These are phyloP conservation scores for Psilocybe tampanensis DNA, from an alignment of 768 basidiomycete genomes.

Conservation along the genomic window DNA sequence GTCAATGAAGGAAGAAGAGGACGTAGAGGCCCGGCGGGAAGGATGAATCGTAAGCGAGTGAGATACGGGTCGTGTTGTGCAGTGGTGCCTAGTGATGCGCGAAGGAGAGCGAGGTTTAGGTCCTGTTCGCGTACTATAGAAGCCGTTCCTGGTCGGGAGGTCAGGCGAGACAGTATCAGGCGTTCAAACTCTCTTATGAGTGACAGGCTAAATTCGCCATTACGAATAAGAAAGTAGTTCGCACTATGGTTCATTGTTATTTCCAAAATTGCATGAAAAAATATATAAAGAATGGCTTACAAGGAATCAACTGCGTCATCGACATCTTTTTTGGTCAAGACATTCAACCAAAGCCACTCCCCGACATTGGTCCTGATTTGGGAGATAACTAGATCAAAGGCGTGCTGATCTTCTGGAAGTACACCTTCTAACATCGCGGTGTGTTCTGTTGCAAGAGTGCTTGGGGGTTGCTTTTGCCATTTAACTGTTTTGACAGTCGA, in stretches of 20 bases:
- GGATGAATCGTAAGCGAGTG: slow-evolving; percentile 68
- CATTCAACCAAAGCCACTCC: slow-evolving; percentile 94
- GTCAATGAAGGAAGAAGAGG: slow-evolving; percentile 79
- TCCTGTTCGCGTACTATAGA: slow-evolving; percentile 92
- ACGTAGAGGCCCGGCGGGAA: slow-evolving; percentile 81
- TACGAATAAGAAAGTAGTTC: slow-evolving; percentile 85
- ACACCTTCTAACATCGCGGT: slow-evolving; percentile 65
- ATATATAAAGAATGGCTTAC: slow-evolving; percentile 46
- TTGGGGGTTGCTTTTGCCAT: slow-evolving; percentile 79
- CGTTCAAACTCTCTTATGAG: slow-evolving; percentile 87
- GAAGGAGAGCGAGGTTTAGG: slow-evolving; percentile 81
- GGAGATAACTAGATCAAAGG: slow-evolving; percentile 73
- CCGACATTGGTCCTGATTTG: slow-evolving; percentile 81
- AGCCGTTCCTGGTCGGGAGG: slow-evolving; percentile 59
- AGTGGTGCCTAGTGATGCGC: slow-evolving; percentile 85
- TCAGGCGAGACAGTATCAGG: slow-evolving; percentile 78
- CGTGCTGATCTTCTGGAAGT: slow-evolving; percentile 74
- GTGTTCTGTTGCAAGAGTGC: slow-evolving; percentile 64
- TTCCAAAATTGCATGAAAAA: slow-evolving; percentile 10
- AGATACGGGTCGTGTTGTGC: slow-evolving; percentile 87
- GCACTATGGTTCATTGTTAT: slow-evolving; percentile 48
- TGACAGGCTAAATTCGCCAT: slow-evolving; percentile 85
- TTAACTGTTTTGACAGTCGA: slow-evolving; percentile 80
- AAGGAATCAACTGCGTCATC: slow-evolving; percentile 83
- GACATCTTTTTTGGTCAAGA: slow-evolving; percentile 81